phyloP scores from a whole-genome alignment of 768 basidiomycete genomes.

The Leccinellum rugosiceps region DNA sequence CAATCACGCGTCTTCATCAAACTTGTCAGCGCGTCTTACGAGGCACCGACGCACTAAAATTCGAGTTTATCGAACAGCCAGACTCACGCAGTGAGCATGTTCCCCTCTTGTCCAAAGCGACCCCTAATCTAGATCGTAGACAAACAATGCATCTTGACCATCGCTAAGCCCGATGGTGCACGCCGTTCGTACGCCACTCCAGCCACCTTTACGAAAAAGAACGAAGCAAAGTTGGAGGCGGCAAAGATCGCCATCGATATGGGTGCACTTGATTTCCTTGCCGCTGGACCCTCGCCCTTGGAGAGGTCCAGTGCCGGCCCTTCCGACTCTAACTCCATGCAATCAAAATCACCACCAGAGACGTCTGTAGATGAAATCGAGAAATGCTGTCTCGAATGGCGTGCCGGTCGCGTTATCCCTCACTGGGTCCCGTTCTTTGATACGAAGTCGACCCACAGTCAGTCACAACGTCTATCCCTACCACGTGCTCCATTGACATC shows the following conservation, averaged over 20 bases:
- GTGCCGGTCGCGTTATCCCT: conserved; percentile 47
- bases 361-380: conserved; percentile 44
- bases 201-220: conserved; percentile 40
- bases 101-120: too few species aligned
- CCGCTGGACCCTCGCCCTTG: conserved; percentile 23
- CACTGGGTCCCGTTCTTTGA: conserved; percentile 53
- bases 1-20: conserved; percentile 39
- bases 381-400: conserved; percentile 52
- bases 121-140: conserved; percentile 31
- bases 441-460: conserved; percentile 42
- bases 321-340: not conserved
- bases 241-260: conserved; percentile 54
- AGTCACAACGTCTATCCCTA: conserved; percentile 14
- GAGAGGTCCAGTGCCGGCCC: not conserved
- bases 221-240: conserved; percentile 52
- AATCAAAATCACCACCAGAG: not conserved
- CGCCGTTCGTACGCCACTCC: conserved; percentile 54
- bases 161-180: conserved; percentile 51
- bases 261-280: conserved; percentile 60
- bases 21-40: conserved; percentile 43
- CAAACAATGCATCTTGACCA: conserved; percentile 60
- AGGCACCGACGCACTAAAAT: conserved; percentile 40
- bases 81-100: conserved; percentile 34
- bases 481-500: not conserved
- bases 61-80: conserved; percentile 45